A percentile compares a stretch with the other conserved stretches of the same genome.
Conservation (phyloP, 768 basidiomycete genomes). For the Kwoniella heveanensis region DNA sequence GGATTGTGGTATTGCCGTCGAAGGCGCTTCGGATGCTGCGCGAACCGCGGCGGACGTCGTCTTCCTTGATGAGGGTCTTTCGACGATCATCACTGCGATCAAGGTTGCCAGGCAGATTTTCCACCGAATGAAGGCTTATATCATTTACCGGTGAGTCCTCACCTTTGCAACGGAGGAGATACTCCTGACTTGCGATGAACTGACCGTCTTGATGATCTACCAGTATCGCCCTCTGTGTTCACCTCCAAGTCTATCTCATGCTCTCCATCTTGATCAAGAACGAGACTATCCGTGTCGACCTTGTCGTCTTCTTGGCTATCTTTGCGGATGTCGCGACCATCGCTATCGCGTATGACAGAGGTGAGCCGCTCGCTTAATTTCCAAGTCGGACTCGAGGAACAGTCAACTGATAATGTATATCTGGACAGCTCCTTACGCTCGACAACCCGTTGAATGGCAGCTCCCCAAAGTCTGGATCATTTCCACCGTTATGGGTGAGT, state of each 20-base stretch:
- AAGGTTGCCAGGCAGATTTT: conserved; percentile 62
- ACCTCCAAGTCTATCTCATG: conserved; percentile 60
- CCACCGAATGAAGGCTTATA: conserved; percentile 60
- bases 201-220: too few relatives aligned
- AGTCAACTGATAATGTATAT: too few relatives aligned
- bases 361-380: conserved; percentile 14
- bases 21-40: conserved; percentile 64
- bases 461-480: conserved; percentile 62
- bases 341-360: conserved; percentile 61
- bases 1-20: conserved; percentile 68
- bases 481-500: conserved; percentile 57
- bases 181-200: too few relatives aligned
- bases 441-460: conserved; percentile 61
- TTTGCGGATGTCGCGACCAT: conserved; percentile 61
- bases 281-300: conserved; percentile 61
- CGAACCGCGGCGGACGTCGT: conserved; percentile 66
- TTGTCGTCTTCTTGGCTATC: conserved; percentile 60
- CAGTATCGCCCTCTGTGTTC: conserved; percentile 61
- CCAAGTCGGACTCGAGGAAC: too few relatives aligned
- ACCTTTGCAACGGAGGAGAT: too few relatives aligned
- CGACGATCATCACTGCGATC: conserved; percentile 59
- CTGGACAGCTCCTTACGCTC: conserved; percentile 54
- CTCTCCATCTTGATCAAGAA: conserved; percentile 60
- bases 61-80: conserved; percentile 61
- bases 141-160: conserved; percentile 57